A percentile compares a stretch with the other conserved stretches of the same genome.
Evolutionary conservation across 495 filamentous ascomycete genomes (phyloP).

Genomic region (Hypoxylon fragiforme): DNA sequence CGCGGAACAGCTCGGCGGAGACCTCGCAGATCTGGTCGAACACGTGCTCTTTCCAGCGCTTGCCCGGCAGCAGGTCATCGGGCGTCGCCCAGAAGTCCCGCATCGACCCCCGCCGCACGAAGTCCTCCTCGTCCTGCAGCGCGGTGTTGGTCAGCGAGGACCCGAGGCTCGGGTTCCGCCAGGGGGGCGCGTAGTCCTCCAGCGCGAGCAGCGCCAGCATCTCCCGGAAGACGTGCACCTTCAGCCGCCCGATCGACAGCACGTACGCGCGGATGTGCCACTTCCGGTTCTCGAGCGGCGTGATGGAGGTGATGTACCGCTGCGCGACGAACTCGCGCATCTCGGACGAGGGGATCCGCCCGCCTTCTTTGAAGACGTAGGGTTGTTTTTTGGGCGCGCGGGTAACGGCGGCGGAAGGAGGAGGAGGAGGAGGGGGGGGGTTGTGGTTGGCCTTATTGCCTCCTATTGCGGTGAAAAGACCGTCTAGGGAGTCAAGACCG

Average conservation of each 20-base stretch:
- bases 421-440: background rate
- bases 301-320: background rate
- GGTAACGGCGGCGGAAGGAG: background rate
- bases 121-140: background rate
- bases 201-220: background rate
- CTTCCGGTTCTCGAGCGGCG: background rate
- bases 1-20: background rate
- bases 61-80: background rate
- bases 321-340: background rate
- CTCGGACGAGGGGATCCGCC: background rate
- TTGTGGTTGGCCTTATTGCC: background rate
- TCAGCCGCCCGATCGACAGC: background rate
- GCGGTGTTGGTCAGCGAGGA: background rate
- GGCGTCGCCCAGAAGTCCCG: background rate
- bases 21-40: background rate
- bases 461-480: background rate
- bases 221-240: background rate
- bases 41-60: background rate
- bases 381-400: background rate
- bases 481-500: background rate
- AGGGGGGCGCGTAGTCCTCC: background rate
- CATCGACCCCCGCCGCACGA: background rate
- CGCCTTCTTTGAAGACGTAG: background rate
- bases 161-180: background rate
- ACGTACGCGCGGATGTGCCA: background rate